Base-by-base conservation (phyloP, 441 rosid species). In the Adansonia madagascariensis region DNA sequence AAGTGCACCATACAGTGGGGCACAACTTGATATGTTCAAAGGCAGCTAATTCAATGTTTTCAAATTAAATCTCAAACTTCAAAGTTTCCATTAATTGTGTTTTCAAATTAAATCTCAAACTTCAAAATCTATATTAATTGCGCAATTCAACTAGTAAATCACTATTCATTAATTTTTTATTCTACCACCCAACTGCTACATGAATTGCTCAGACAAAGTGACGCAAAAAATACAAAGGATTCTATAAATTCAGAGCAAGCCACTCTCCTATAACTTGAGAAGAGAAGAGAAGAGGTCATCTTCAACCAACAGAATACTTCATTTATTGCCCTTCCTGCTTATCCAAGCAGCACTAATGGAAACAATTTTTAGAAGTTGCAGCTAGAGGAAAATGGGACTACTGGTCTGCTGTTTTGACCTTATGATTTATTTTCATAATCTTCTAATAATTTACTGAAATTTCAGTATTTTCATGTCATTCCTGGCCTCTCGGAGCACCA, bases 21-120 rank as follows among this genome's bases (percentile, higher is more conserved):
- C n/a, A 12, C 11, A 55, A 35, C 75, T 55, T 10, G 35, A 55
- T 11, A 18, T 11, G 49, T 55, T 72, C 75, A 72, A 55, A 72
- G 49, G 47, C 64, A 55, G 63, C 35, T 55, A 55, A 55, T 72
- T 72, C 75, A 72, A 72, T 35, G 50, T 72, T 55, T 72, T 72
- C 35, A 72, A 72, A 31, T 50, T 11, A 55, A 11, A 71, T 55
- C 18, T 55, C 24, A 71, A 55, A 53, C 46, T 71, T 35, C 75
- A 71, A 55, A 52, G 53, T 71, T 62, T 52, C 62, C 10, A 1
- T 71, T 31, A 52, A 71, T 53, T 71, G 74, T 17, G 9, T 0
- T 55, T 71, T 71, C 35, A 71, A 71, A 27, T 49, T 10, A 55
- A 10, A 72, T 72, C 18, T 55, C 27, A 72, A 55, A 55, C 47